Percentiles rank a stretch among this genome's conserved stretches.
These are phyloP conservation scores for Calcarisporium arbuscula DNA, from an alignment of 2,329 filamentous ascomycete species.

Conservation along the genomic window DNA sequence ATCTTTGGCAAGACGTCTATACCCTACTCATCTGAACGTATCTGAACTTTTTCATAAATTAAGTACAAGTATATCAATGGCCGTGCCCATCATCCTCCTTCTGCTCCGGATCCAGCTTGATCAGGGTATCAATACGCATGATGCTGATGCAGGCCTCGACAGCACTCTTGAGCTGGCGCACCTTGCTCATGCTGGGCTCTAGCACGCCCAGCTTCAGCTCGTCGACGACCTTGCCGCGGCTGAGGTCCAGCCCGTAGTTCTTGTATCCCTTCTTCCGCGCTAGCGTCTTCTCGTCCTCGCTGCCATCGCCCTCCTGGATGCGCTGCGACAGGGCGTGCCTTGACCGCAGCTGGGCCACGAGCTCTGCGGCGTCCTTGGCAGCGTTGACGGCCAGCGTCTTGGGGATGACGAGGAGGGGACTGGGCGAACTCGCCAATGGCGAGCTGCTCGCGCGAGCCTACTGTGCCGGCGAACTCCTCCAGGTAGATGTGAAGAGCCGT, in stretches of 20 bases:
- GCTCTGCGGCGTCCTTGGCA: conserved; percentile 90
- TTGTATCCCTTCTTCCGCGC: conserved; percentile 96
- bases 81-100: conserved; percentile 75
- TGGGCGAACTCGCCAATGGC: conserved; percentile 97
- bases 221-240: conserved; percentile 85
- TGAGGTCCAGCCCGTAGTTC: conserved; percentile 93
- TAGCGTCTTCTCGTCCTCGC: conserved; percentile 80
- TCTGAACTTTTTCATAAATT: too few species aligned
- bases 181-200: conserved; percentile 97
- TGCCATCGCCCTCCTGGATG: conserved; percentile 75
- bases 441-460: conserved; percentile 93
- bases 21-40: not conserved
- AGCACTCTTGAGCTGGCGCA: conserved; percentile 95
- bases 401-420: conserved; percentile 85
- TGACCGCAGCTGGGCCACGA: conserved; percentile 90
- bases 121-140: conserved; percentile 98
- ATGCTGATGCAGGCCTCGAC: conserved; percentile 98
- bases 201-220: conserved; percentile 91
- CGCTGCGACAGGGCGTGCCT: conserved; percentile 92
- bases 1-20: too few species aligned
- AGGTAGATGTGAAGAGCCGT: conserved; percentile 99
- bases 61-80: too few species aligned
- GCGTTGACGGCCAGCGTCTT: conserved; percentile 97
- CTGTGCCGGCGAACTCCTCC: conserved; percentile 96
- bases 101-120: conserved; percentile 92